phyloP scores from a whole-genome alignment of 1,284 basidiomycete genomes.

The Pseudozyma tsukubaensis region DNA sequence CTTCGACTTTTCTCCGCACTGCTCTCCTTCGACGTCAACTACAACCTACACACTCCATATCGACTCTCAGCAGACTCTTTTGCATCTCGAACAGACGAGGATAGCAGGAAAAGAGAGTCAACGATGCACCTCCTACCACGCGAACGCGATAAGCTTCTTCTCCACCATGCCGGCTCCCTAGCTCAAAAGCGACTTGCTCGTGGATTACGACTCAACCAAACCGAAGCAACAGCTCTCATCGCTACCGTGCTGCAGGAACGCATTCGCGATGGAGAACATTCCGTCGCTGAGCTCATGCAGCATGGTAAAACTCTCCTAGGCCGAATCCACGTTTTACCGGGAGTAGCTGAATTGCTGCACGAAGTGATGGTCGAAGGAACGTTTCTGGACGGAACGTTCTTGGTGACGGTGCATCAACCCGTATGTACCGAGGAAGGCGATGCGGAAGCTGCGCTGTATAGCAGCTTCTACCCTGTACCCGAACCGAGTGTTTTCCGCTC shows the following conservation, averaged over 20 bases:
- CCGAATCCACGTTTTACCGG: slow-evolving; percentile 86
- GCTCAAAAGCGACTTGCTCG: slow-evolving; percentile 94
- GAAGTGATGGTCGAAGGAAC: slow-evolving; percentile 68
- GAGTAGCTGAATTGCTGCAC: slow-evolving; percentile 69
- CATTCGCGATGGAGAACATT: slow-evolving; percentile 91
- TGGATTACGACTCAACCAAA: slow-evolving; percentile 84
- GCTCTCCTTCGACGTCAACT: neutral
- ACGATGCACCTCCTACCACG: slow-evolving; percentile 66
- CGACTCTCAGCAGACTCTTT: too few species aligned
- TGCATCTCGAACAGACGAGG: too few species aligned
- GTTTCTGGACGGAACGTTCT: slow-evolving; percentile 64
- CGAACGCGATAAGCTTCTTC: slow-evolving; percentile 65
- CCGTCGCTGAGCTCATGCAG: slow-evolving; percentile 87
- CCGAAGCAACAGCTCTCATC: slow-evolving; percentile 90
- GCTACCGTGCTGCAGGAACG: slow-evolving; percentile 90
- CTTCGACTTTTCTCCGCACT: neutral
- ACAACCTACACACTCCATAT: neutral
- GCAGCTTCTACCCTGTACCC: slow-evolving; percentile 89
- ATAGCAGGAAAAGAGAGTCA: too few species aligned
- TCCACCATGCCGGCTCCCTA: slow-evolving; percentile 71
- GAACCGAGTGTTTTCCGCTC: slow-evolving; percentile 71
- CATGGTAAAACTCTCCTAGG: slow-evolving; percentile 82
- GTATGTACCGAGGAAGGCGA: slow-evolving; percentile 80
- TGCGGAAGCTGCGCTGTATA: slow-evolving; percentile 84
- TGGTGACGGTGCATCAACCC: slow-evolving; percentile 78